Evolutionary conservation across 2,329 filamentous ascomycete genomes (phyloP), one percentile per base, ranked within the genome.

Genomic region (Fusarium kyushuense): DNA sequence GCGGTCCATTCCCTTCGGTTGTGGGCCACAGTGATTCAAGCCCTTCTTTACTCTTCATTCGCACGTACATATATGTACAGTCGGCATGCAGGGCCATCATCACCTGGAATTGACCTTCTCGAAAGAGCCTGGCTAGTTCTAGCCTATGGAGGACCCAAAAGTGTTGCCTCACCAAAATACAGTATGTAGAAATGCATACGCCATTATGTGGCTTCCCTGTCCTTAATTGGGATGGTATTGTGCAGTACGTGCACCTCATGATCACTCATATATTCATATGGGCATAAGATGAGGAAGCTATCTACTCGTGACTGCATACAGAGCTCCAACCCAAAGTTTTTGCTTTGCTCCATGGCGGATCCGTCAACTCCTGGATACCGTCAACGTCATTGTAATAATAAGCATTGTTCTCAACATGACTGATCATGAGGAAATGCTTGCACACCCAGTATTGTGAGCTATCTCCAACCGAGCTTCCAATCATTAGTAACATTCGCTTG

Each of bases 191-290:
- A 36, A 35, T 40, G 21, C 46, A 53, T 38, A 36, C 40, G 35
- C 19, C 40, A 48, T 60, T 51, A n/a, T 45, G 43, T 49, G 42
- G 38, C 55, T 52, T 52, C 59, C 54, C 51, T 59, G 58, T 41
- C 52, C 54, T 40, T 46, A 52, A 36, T 30, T 54, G 46, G 49
- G 42, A 54, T 63, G 17, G 40, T 43, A 46, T 33, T 23, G 32
- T 27, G 13, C 23, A 42, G 49, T 60, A 56, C 43, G 13, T 47
- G 35, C 30, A 14, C 16, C 27, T 58, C 59, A 51, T 58, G 40
- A 46, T 53, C 45, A 52, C 33, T 59, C 60, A 42, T 19, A 48
- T 49, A 36, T 43, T 35, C 33, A 52, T 51, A 7, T 51, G 23
- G 38, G 11, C 35, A 64, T 21, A 29, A 30, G 54, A 41, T 27